Evolutionary conservation across 495 filamentous ascomycete species (phyloP).

Genomic region (Penicillium manginii): DNA sequence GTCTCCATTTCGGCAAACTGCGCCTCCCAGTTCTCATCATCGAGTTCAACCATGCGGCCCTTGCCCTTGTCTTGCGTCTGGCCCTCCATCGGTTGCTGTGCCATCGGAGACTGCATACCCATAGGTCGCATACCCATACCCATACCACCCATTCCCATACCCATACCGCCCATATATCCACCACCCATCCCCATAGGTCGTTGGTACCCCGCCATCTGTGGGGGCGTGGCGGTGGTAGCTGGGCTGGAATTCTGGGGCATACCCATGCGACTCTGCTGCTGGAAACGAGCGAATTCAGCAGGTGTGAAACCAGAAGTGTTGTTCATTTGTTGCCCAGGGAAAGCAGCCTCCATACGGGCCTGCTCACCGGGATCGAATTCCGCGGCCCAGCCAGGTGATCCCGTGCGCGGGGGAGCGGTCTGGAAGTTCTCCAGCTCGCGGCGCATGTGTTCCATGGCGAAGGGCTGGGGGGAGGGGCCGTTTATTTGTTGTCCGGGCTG

Average conservation of each 20-base stretch:
- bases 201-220: slow-evolving; percentile 60
- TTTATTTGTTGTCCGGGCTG: slow-evolving; percentile 62
- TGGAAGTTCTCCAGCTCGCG: slow-evolving; percentile 65
- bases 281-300: slow-evolving; percentile 85
- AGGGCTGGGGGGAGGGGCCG: slow-evolving; percentile 54
- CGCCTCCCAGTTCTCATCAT: slow-evolving; percentile 92
- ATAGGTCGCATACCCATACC: slow-evolving; percentile 55
- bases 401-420: slow-evolving; percentile 57
- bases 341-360: slow-evolving; percentile 79
- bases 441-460: slow-evolving; percentile 74
- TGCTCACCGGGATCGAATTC: slow-evolving; percentile 72
- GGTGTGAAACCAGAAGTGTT: slow-evolving; percentile 67
- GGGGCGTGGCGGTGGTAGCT: slow-evolving; percentile 44
- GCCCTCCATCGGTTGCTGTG: slow-evolving; percentile 55
- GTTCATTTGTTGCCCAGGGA: slow-evolving; percentile 57
- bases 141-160: slow-evolving; percentile 51
- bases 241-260: slow-evolving; percentile 62
- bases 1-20: slow-evolving; percentile 91
- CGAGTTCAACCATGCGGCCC: slow-evolving; percentile 86
- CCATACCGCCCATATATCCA: slow-evolving; percentile 53
- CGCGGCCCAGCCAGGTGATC: slow-evolving; percentile 67
- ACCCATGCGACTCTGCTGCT: slow-evolving; percentile 65
- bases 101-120: slow-evolving; percentile 50
- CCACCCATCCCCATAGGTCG: slow-evolving; percentile 62
- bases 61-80: slow-evolving; percentile 76